Percentiles rank a stretch among this genome's conserved stretches.
These are phyloP conservation scores for Xerocomus potaroensis DNA, from an alignment of 768 basidiomycete genomes.

Conservation along the genomic window DNA sequence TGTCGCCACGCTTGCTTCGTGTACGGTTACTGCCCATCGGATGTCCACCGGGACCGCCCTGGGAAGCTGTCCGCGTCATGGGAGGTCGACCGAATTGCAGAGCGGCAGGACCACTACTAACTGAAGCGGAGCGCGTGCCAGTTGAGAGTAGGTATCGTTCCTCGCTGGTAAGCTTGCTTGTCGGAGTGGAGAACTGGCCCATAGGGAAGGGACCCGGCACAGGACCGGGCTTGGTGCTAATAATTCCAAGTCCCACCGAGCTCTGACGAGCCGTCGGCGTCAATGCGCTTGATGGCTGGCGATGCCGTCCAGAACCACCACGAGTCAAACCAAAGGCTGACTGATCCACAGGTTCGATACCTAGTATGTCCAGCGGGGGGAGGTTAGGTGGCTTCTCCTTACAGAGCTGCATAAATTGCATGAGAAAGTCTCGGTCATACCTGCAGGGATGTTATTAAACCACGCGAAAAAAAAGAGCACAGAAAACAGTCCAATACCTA, in stretches of 20 bases:
- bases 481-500: constrained; percentile 44
- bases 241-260: constrained; percentile 46
- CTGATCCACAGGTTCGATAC: constrained; percentile 75
- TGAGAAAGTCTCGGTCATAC: constrained; percentile 95
- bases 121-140: constrained; percentile 50
- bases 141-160: constrained; percentile 55
- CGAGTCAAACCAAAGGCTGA: constrained; percentile 48
- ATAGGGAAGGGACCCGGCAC: constrained; percentile 42
- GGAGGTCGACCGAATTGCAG: constrained; percentile 54
- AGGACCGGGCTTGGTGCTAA: constrained; percentile 28
- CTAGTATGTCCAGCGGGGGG: constrained; percentile 86
- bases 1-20: constrained; percentile 81
- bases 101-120: constrained; percentile 44
- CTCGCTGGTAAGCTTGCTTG: constrained; percentile 60
- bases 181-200: constrained; percentile 61
- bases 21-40: constrained; percentile 54
- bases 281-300: constrained; percentile 42
- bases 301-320: constrained; percentile 61
- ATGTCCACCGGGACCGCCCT: constrained; percentile 51
- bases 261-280: constrained; percentile 43
- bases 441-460: constrained; percentile 37
- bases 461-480: not conserved
- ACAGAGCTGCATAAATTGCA: constrained; percentile 95
- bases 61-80: constrained; percentile 68
- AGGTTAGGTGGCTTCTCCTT: constrained; percentile 92